phyloP scores from a whole-genome alignment of 2,329 filamentous ascomycete genomes.

The Ophiocordyceps camponoti-saundersi region DNA sequence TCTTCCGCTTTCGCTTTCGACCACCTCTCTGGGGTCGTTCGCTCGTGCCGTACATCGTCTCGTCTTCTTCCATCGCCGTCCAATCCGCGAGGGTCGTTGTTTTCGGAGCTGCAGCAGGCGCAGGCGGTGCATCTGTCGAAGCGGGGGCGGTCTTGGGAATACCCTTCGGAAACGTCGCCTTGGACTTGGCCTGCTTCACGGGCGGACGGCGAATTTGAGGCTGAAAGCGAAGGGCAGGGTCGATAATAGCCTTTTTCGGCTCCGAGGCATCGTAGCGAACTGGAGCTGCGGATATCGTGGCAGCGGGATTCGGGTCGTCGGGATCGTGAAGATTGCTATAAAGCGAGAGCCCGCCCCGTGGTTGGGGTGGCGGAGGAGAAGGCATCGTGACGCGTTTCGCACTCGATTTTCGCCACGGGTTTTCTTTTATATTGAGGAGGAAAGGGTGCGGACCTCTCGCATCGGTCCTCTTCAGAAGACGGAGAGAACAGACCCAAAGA shows the following conservation, averaged over 20 bases:
- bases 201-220: constrained; percentile 61
- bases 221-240: constrained; percentile 62
- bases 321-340: constrained; percentile 72
- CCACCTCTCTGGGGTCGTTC: constrained; percentile 62
- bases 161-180: constrained; percentile 37
- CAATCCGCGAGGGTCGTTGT: constrained; percentile 60
- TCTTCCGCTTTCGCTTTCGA: constrained; percentile 63
- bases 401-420: background rate
- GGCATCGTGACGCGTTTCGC: constrained; percentile 11
- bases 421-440: background rate
- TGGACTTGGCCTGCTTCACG: constrained; percentile 37
- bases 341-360: constrained; percentile 44
- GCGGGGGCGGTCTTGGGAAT: constrained; percentile 12
- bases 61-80: constrained; percentile 61
- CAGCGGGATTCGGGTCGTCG: constrained; percentile 23
- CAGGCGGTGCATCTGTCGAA: constrained; percentile 10
- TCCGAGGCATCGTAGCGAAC: constrained; percentile 47
- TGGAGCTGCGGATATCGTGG: constrained; percentile 64
- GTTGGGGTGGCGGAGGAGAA: constrained; percentile 20
- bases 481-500: too few relatives aligned
- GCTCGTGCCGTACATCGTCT: constrained; percentile 48
- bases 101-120: constrained; percentile 29
- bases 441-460: too few relatives aligned
- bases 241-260: constrained; percentile 38
- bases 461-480: too few relatives aligned